Evolutionary conservation across 2,329 filamentous ascomycete species (phyloP).

Genomic region (Pseudomassariella vexata): DNA sequence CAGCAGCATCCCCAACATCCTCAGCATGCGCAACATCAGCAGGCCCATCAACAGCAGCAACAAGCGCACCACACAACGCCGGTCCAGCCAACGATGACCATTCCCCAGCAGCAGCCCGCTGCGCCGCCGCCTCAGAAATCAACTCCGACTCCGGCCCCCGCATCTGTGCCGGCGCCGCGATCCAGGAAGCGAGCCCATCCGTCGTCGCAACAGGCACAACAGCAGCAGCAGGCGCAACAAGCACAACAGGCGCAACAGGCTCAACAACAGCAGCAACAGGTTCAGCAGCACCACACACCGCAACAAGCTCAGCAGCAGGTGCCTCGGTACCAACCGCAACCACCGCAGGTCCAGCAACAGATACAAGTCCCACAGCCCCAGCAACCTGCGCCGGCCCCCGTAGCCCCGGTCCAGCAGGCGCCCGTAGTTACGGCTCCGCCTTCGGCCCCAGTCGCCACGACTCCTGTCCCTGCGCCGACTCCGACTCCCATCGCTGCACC

Average conservation of each 20-base stretch:
- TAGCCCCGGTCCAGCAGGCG: conserved; percentile 16
- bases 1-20: conserved; percentile 21
- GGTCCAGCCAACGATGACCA: conserved; percentile 29
- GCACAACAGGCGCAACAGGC: conserved; percentile 13
- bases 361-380: conserved; percentile 23
- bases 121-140: conserved; percentile 27
- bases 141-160: conserved; percentile 25
- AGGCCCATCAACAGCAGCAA: conserved; percentile 17
- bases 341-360: neutral
- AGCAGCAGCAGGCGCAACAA: conserved; percentile 17
- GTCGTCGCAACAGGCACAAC: conserved; percentile 20
- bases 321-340: conserved; percentile 9
- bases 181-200: conserved; percentile 26
- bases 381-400: conserved; percentile 7
- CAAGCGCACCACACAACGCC: conserved; percentile 28
- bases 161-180: conserved; percentile 18
- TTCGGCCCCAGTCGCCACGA: conserved; percentile 12
- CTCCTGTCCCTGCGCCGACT: conserved; percentile 19
- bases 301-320: conserved; percentile 16
- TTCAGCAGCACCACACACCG: conserved; percentile 24
- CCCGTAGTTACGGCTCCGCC: conserved; percentile 21
- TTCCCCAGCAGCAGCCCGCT: conserved; percentile 24
- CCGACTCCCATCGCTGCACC: conserved; percentile 21
- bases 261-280: conserved; percentile 21
- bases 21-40: conserved; percentile 21